Conservation (phyloP, 495 filamentous ascomycete species). For the Neurospora sp. region DNA sequence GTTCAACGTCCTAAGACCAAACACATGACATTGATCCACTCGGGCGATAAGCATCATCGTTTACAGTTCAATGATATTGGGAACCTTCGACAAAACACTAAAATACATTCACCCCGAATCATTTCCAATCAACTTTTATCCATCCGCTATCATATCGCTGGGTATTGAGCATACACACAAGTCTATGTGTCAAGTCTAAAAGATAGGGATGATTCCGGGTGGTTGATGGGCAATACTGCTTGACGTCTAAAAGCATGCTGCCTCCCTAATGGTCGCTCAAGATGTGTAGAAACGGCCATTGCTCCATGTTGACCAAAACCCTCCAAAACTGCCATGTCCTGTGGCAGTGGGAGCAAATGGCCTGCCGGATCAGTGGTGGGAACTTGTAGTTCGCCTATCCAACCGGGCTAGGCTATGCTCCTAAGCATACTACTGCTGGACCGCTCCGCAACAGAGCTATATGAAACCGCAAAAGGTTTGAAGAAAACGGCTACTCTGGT, state of each 20-base stretch:
- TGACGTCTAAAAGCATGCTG: neutral
- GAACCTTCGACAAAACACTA: neutral
- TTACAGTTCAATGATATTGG: neutral
- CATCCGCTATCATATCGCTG: neutral
- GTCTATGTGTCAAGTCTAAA: neutral
- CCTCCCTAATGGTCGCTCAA: neutral
- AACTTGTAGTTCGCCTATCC: neutral
- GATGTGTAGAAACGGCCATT: neutral
- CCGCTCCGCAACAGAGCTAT: neutral
- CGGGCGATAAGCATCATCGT: neutral
- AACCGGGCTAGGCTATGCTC: neutral
- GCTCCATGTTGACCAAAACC: neutral
- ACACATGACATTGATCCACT: neutral
- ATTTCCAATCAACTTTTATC: neutral
- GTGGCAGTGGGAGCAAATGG: neutral
- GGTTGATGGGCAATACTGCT: neutral
- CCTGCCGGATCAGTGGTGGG: neutral
- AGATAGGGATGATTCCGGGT: neutral
- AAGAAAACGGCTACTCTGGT: neutral
- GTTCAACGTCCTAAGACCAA: neutral
- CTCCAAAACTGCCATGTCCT: neutral
- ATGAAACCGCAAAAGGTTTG: neutral
- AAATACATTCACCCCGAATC: neutral
- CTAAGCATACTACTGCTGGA: neutral
- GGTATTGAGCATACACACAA: neutral